Percentiles rank a stretch among this genome's conserved stretches.
phyloP scores from a whole-genome alignment of 2,329 filamentous ascomycete genomes.

The Sphaerulina populicola region DNA sequence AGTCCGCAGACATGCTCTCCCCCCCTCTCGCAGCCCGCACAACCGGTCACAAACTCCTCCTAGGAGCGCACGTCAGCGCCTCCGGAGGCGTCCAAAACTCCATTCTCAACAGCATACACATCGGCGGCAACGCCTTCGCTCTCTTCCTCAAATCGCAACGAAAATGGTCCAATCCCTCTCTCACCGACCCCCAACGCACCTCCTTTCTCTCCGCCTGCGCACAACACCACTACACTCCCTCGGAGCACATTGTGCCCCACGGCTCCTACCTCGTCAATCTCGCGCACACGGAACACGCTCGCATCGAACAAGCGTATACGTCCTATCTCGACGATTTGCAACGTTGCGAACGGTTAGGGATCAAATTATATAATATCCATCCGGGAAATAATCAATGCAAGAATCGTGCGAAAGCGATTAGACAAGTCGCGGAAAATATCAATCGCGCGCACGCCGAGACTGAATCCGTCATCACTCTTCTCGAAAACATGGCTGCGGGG shows the following conservation, averaged over 20 bases:
- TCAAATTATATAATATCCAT: constrained; percentile 95
- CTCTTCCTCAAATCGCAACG: constrained; percentile 93
- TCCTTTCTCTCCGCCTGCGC: constrained; percentile 63
- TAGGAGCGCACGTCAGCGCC: constrained; percentile 85
- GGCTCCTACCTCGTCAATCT: constrained; percentile 96
- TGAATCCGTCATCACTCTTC: constrained; percentile 67
- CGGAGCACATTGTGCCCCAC: constrained; percentile 73
- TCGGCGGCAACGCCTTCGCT: constrained; percentile 79
- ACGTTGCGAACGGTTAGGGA: constrained; percentile 77
- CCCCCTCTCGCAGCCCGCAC: constrained; percentile 65
- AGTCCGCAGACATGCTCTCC: constrained; percentile 48
- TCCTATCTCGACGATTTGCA: constrained; percentile 81
- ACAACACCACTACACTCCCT: constrained; percentile 61
- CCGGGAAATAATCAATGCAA: constrained; percentile 65
- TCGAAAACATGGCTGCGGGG: constrained; percentile 92
- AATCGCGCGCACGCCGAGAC: constrained; percentile 68
- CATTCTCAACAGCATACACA: constrained; percentile 44
- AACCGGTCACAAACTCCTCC: constrained; percentile 64
- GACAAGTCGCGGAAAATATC: constrained; percentile 69
- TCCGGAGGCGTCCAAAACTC: constrained; percentile 91
- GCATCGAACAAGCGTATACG: constrained; percentile 76
- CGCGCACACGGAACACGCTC: constrained; percentile 69
- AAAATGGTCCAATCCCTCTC: constrained; percentile 80
- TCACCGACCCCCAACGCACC: constrained; percentile 58
- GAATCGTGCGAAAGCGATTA: constrained; percentile 60